Evolutionary conservation across 208 protist species (phyloP), one percentile per base, ranked within the genome.

Genomic region (Porcisia deanei): DNA sequence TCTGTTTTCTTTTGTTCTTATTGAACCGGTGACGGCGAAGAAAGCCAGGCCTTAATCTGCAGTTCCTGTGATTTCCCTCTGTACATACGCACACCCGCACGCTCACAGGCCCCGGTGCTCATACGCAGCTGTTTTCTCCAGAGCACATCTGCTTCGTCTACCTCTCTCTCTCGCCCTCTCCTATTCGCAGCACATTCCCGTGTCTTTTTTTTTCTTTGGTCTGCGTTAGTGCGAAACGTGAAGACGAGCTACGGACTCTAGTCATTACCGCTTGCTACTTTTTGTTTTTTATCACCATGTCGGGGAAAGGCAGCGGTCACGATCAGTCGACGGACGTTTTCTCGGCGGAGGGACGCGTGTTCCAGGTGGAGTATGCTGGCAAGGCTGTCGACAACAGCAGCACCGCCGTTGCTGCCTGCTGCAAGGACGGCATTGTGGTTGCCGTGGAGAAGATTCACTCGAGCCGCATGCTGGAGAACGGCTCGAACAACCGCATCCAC

Each of bases 331-430:
- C 94, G 18, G 97, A 98, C 66, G 99, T 99, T 39, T 99, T 98
- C 87, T 99, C 98, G 60, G 98, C 99, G 14, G 99, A 99, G 78
- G 99, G 99, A 0, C 92, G 98, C 49, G 97, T 99, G 3, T 99
- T 99, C 88, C 99, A 99, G 88, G 97, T 99, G 43, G 99, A 99
- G 82, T 99, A 99, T 84, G 99, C 99, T 12, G 83, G 85, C 75
- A 99, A 99, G 86, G 99, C 99, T 2, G 99, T 99, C 25, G 99
- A 99, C 70, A 99, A 99, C 85, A 98, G 94, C 88, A 98, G 98
- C 73, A 99, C 99, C 16, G 98, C 95, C 0, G 84, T 99, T 49
- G 99, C 96, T 25, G 88, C 99, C 39, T 96, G 97, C 74, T 98
- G 95, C 84, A 98, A 91, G 70, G 99, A 99, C 82, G 99, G 99